Percentiles rank a stretch among this genome's conserved stretches.
Conservation (phyloP, 148 eudicot species). For the Chenopodium formosanum region DNA sequence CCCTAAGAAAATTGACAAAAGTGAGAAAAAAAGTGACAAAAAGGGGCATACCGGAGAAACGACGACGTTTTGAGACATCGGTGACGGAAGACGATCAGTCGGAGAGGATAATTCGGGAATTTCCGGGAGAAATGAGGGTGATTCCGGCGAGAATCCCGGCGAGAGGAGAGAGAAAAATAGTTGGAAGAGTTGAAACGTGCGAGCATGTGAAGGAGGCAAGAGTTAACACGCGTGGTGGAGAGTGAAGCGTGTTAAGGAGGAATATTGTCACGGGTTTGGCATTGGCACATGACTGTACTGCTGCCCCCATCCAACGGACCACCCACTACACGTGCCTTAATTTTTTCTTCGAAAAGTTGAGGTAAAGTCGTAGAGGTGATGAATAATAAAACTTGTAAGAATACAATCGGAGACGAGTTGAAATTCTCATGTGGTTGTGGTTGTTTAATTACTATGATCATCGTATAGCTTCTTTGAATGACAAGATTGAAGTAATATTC, state of each 20-base stretch:
- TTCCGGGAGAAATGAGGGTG: not conserved
- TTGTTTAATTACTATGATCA: too few relatives aligned
- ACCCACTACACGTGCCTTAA: not conserved
- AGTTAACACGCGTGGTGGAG: conserved; percentile 49
- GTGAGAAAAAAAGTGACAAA: not conserved
- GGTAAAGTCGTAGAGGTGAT: too few relatives aligned
- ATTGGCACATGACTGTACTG: conserved; percentile 17
- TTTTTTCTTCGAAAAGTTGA: too few relatives aligned
- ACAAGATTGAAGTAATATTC: too few relatives aligned
- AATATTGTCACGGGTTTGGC: conserved; percentile 17
- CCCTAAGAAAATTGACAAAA: conserved; percentile 1
- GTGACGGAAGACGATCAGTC: not conserved
- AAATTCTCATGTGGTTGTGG: too few relatives aligned
- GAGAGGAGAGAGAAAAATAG: conserved; percentile 23
- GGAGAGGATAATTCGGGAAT: conserved; percentile 1
- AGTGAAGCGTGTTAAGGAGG: conserved; percentile 34
- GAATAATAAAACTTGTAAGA: too few relatives aligned
- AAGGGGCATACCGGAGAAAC: conserved; percentile 16
- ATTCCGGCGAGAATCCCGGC: conserved; percentile 39
- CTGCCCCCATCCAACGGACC: not conserved
- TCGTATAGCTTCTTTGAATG: too few relatives aligned
- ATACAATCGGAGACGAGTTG: too few relatives aligned
- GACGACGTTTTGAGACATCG: not conserved
- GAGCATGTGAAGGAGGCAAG: conserved; percentile 50
- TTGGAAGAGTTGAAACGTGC: conserved; percentile 33